Evolutionary conservation across 2,329 filamentous ascomycete species (phyloP), one percentile per base, ranked within the genome.

Genomic region (Pseudogymnoascus sp.): DNA sequence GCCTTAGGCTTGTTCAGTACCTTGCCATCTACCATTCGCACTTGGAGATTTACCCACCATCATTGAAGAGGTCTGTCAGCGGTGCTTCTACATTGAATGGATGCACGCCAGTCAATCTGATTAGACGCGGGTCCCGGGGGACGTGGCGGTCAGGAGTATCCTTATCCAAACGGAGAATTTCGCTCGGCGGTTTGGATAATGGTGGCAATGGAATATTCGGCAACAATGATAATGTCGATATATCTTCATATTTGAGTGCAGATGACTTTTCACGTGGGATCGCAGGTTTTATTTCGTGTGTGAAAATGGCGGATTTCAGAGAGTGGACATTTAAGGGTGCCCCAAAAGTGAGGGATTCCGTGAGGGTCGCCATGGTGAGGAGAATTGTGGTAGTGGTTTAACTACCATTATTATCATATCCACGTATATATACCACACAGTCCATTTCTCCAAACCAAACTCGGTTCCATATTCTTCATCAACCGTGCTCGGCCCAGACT

Each of bases 21-120:
- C 26, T 18, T 5, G 5, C 8, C 26, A 52, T 52, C 10, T 15
- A 19, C 9, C 30, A 28, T 13, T 15, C 15, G 3, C 9, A 52
- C 13, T 52, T 18, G 9, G 15, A 30, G 26, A 12, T 30, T 52
- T 52, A 52, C 45, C 15, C 45, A 52, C 45, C 45, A 52, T 52
- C 77, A 48, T 92, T 81, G 72, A 85, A 96, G 0, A 96, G 76
- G 13, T 84, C 83, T 59, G 83, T 89, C 7, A 96, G 74, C 0
- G 92, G 91, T 8, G 92, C 82, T 73, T 96, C 92, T 56, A 89
- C 86, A 67, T 96, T 96, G 77, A 95, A 95, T 0, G 92, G 92
- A 72, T 96, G 92, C 5, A 89, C 81, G 21, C 92, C 92, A 9
- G 92, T 96, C 12, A 96, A 77, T 57, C 92, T 82, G 64, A 96